These are phyloP conservation scores for Ustilago lituana DNA, from an alignment of 1,284 basidiomycete species.

Conservation along the genomic window DNA sequence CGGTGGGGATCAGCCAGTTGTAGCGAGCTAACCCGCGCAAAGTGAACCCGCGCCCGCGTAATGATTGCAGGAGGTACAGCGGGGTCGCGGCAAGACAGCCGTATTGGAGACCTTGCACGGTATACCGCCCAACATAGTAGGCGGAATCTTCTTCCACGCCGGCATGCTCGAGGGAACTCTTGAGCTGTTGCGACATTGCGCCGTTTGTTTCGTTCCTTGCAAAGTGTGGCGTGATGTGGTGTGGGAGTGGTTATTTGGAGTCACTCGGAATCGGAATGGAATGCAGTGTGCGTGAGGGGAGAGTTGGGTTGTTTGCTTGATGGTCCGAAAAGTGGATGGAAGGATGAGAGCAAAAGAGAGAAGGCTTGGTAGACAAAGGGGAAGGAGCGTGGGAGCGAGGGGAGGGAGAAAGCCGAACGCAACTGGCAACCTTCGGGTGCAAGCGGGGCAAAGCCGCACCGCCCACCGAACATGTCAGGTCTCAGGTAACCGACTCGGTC, in stretches of 20 bases:
- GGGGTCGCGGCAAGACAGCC: conserved; percentile 60
- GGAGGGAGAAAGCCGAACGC: conserved; percentile 1
- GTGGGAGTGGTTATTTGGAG: no score
- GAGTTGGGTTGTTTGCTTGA: no score
- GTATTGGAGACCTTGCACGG: conserved; percentile 46
- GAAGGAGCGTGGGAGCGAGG: no score
- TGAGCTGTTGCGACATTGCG: conserved; percentile 39
- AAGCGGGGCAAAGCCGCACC: conserved; percentile 34
- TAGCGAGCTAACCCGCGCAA: conserved; percentile 51
- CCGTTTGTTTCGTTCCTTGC: no score
- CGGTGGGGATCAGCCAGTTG: conserved; percentile 57
- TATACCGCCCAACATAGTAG: conserved; percentile 48
- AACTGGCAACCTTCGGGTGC: conserved; percentile 2
- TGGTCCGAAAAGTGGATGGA: no score
- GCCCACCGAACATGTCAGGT: no score
- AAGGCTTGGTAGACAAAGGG: no score
- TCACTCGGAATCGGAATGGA: no score
- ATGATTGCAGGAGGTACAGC: conserved; percentile 45
- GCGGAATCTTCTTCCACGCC: conserved; percentile 48
- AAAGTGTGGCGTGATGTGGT: no score
- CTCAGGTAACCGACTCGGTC: no score
- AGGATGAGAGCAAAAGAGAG: background rate
- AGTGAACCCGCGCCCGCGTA: conserved; percentile 49
- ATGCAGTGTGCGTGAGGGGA: no score
- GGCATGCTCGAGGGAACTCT: conserved; percentile 13